Evolutionary conservation across 805 yeast species (phyloP), one percentile per base, ranked within the genome.

Genomic region (Starmerella vaccinii): DNA sequence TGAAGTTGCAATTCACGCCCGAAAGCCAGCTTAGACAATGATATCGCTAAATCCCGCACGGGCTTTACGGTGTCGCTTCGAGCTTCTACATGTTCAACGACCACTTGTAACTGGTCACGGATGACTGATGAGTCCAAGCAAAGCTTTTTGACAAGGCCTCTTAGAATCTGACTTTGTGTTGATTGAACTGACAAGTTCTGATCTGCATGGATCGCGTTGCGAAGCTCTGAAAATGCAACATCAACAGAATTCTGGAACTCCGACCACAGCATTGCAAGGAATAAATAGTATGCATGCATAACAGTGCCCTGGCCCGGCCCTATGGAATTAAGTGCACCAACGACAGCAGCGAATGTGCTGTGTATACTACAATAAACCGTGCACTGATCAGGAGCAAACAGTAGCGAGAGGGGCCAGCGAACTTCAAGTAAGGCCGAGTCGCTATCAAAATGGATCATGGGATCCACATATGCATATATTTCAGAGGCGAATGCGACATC

Each of bases 251-350:
- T 16, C 42, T 57, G 59, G 37, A 43, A 49, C 47, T 52, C 29
- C 7, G 19, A 26, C 59, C 59, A 57, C 15, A 57, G 21, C 10
- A 34, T 34, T 12, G 50, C 34, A 35, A 50, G 38, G 8, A 57
- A 41, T 19, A 55, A 47, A 16, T 47, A 45, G 44, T 49, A 49
- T 18, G 44, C 45, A 15, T 38, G 47, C 15, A 44, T 39, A 5
- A 32, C 22, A 1, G 34, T 9, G 9, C 50, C 50, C 5, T 22
- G 5, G 5, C 49, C 53, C 4, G 39, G 33, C 15, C 34, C 35
- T 23, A 54, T 52, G 4, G 44, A 4, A 9, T 46, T 39, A 24
- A 22, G 34, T 7, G 51, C 47, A 5, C 29, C 12, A 21, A 48
- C 35, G 15, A 56, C 19, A 2, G 29, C 18, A 15, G 48, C 26